A percentile compares a stretch with the other conserved stretches of the same genome.
Conservation (phyloP, 768 basidiomycete species). For the Lenzites betulinus region DNA sequence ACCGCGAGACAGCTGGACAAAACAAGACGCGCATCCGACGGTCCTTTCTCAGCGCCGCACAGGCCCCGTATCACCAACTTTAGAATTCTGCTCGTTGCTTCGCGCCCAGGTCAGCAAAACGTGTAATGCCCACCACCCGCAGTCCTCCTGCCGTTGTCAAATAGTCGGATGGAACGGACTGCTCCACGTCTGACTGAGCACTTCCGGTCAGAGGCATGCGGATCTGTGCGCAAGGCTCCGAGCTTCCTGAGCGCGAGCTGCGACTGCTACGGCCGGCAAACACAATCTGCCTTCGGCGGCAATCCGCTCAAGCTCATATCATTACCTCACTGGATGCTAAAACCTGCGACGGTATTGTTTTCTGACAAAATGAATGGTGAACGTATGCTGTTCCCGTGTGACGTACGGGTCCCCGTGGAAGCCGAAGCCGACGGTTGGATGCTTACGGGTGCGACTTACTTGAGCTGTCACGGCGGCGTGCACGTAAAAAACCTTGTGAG, state of each 20-base stretch:
- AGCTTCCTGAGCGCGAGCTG: not conserved
- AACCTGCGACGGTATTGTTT: not conserved
- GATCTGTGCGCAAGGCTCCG: not conserved
- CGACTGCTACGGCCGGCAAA: not conserved
- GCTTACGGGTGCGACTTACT: not conserved
- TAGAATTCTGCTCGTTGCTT: not conserved
- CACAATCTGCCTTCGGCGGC: not conserved
- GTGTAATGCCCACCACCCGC: not conserved
- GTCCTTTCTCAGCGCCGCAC: not conserved
- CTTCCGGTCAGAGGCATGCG: not conserved
- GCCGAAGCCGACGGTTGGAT: not conserved
- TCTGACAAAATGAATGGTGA: not conserved
- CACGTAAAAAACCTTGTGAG: not conserved
- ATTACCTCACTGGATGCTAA: not conserved
- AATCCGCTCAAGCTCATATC: not conserved
- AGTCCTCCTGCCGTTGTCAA: not conserved
- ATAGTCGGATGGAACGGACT: not conserved
- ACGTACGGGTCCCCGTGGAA: not conserved
- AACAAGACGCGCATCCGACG: not conserved
- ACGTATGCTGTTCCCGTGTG: not conserved
- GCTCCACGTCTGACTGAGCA: not conserved
- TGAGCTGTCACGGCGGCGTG: not conserved
- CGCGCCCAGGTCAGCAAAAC: not conserved
- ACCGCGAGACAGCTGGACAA: not conserved
- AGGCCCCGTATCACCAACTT: not conserved